Base-by-base conservation (phyloP, 2,329 filamentous ascomycete genomes). In the Penicillium sp. region DNA sequence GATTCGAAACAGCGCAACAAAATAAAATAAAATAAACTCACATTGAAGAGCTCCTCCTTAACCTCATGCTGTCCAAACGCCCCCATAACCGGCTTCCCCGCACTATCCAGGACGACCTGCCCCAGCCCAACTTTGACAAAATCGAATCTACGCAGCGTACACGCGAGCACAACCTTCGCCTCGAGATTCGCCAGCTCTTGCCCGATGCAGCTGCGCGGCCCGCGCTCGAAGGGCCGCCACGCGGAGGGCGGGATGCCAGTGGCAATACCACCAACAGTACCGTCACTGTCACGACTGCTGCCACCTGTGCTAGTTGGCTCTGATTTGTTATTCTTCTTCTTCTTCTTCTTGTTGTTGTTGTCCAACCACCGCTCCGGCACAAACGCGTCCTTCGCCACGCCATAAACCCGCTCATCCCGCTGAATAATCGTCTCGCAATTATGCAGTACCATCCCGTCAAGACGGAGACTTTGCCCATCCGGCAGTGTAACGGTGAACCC, bases 131-230 rank as follows among this genome's bases (percentile, higher is more conserved):
- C 54, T 26, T 65, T 63, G 4, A 7, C 19, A 35, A 62, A 63
- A 3, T 63, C 53, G 30, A 58, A 63, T 19, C 53, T 44, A 11
- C 63, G 6, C 1, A 56, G 44, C 7, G n/a, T 46, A 35, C 47
- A 55, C 7, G 63, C 60, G 9, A 65, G 19, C 7, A 58, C 54
- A 5, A 61, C 47, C 1, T 53, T 30, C 3, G 49, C 53, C 67
- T 83, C 81, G 19, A 83, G 73, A 67, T 81, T 77, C 0, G 81
- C 82, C 17, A 84, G 69, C 45, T 80, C 77, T 63, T 83, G 79
- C 2, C 83, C 82, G 17, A 84, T 76, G 64, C 82, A 84, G 30
- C 77, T 79, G 7, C 82, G 70, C 2, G 76, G 74, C 1, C 82
- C 81, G 51, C 79, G 77, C 56, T 81, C 79, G 67, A 84, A 85